These are phyloP conservation scores for Ophiocordyceps unilateralis DNA, from an alignment of 2,329 filamentous ascomycete species.

Conservation along the genomic window DNA sequence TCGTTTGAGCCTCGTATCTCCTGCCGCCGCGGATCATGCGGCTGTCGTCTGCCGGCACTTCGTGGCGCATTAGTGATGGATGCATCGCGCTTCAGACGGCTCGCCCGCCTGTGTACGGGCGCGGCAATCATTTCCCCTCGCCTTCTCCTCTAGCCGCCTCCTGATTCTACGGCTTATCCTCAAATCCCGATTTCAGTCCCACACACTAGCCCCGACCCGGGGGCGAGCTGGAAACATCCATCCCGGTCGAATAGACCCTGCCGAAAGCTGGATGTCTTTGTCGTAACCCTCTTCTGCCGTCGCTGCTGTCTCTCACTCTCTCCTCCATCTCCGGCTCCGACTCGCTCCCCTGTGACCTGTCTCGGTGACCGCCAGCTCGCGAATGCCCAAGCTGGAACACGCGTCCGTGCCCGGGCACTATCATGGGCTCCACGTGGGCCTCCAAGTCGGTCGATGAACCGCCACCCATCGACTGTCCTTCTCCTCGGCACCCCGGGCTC, in stretches of 20 bases:
- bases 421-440: not conserved
- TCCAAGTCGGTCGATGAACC: slow-evolving; percentile 5
- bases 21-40: no score
- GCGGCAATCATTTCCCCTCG: no score
- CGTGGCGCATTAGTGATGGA: not conserved
- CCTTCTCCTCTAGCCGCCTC: not conserved
- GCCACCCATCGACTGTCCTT: slow-evolving; percentile 7
- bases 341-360: not conserved
- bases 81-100: not conserved
- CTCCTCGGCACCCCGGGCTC: slow-evolving; percentile 6
- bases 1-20: no score
- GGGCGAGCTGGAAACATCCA: not conserved
- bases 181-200: not conserved
- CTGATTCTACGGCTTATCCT: no score
- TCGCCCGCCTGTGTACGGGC: no score
- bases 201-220: not conserved
- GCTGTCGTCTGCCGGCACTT: no score
- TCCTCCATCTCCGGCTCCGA: not conserved
- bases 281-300: not conserved
- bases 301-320: not conserved
- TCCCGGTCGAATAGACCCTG: not conserved
- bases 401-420: not conserved
- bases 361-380: not conserved
- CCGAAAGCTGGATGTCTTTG: no score
- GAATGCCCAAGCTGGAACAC: not conserved